Evolutionary conservation across 176 grass and related monocot genomes (phyloP), one percentile per base, ranked within the genome.

Genomic region (Ensete glaucum): DNA sequence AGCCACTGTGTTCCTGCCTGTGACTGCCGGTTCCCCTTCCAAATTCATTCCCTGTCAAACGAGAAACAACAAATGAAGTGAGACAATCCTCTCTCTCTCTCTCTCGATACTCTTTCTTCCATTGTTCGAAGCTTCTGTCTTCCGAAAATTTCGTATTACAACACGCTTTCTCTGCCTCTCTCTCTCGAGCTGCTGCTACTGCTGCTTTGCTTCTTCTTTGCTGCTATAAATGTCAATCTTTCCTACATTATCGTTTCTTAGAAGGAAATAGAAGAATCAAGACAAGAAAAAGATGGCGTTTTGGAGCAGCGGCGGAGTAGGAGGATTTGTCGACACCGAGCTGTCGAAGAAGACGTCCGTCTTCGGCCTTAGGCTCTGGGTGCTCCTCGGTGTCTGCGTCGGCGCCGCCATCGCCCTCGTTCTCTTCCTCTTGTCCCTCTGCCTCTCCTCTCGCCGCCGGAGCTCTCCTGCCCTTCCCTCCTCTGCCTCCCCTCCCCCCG

Each of bases 281-380:
- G 20, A 51, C 19, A 19, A 14, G 52, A 54, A 65, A 50, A 81
- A 23, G 20, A 69, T 82, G 80, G 57, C 89, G 43, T 76, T 79
- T 70, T 82, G 81, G 82, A 81, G 77, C 16, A 75, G 81, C 19
- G 25, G 64, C 9, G 64, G 64, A 6, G 64, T 13, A 26, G 64
- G 25, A 67, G 83, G 79, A 63, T 86, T 82, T 69, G 62, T 90
- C 26, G 76, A 75, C 82, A 9, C 29, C 62, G 86, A 90, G 88
- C 77, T 93, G 56, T 84, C 94, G 19, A 81, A 88, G 50, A 85
- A 81, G 67, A 97, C 88, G 60, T 81, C 88, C n/a, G 74, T 97
- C 12, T 89, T 97, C 43, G 94, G 94, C 74, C 88, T 97, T 12
- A 81, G 77, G 54, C 77, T 69, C 50, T 93, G 90, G 88, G 86